Percentiles rank a stretch among this genome's conserved stretches.
phyloP scores from a whole-genome alignment of 352 stramenopile genomes.

The Vaucheria bursata region DNA sequence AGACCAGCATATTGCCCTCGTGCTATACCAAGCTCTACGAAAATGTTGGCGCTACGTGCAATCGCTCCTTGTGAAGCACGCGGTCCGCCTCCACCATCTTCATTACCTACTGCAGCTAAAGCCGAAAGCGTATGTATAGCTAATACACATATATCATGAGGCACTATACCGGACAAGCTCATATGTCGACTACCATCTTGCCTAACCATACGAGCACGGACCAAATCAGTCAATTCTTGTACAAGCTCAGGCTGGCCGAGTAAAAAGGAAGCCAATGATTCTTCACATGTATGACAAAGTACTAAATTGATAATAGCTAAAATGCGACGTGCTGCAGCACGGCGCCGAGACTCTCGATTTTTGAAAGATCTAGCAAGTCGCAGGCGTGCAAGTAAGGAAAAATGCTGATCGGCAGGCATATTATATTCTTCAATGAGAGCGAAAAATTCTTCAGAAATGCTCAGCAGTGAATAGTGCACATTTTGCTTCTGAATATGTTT shows the following conservation, averaged over 20 bases:
- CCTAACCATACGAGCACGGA: conserved; percentile 9
- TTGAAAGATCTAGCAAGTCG: conserved; percentile 14
- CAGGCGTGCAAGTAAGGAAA: conserved; percentile 28
- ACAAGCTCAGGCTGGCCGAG: conserved; percentile 39
- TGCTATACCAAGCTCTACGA: conserved; percentile 43
- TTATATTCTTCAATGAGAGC: conserved; percentile 13
- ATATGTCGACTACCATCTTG: background rate
- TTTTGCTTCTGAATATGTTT: background rate
- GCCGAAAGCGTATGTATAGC: conserved; percentile 35
- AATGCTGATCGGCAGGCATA: conserved; percentile 26
- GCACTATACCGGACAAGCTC: conserved; percentile 13
- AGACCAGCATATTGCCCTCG: conserved; percentile 45
- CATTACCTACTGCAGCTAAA: background rate
- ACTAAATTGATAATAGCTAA: conserved; percentile 32
- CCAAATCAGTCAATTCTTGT: conserved; percentile 40
- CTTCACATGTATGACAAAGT: conserved; percentile 31
- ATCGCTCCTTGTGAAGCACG: conserved; percentile 13
- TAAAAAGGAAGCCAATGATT: conserved; percentile 34
- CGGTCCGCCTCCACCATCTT: background rate
- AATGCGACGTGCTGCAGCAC: conserved; percentile 18
- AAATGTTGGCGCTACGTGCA: conserved; percentile 41
- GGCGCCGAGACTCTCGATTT: conserved; percentile 12
- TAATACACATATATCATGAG: conserved; percentile 42
- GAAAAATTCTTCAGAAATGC: conserved; percentile 19
- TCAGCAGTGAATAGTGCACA: background rate